These are phyloP conservation scores for Avena eriantha DNA, from an alignment of 176 grass and related monocot species.

Conservation along the genomic window DNA sequence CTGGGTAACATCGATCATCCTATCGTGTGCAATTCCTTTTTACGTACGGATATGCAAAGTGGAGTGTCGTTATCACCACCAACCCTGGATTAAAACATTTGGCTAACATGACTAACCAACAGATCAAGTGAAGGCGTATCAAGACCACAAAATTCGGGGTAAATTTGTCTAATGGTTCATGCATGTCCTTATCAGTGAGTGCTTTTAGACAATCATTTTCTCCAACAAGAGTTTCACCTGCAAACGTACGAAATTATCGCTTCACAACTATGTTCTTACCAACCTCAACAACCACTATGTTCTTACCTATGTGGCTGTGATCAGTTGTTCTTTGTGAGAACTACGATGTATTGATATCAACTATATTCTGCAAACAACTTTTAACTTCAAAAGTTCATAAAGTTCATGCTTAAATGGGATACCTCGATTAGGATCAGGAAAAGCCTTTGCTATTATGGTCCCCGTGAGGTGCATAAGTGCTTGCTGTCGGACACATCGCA, in stretches of 20 bases:
- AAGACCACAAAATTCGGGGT: not conserved
- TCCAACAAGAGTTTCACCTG: not conserved
- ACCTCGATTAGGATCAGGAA: constrained; percentile 9
- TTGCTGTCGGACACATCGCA: not conserved
- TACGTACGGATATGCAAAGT: constrained; percentile 11
- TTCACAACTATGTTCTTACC: not conserved
- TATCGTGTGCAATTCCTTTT: not conserved
- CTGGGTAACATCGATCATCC: not conserved
- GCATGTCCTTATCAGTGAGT: not conserved
- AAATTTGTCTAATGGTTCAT: not conserved
- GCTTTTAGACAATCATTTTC: not conserved
- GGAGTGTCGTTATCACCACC: constrained; percentile 36
- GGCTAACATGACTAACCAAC: not conserved
- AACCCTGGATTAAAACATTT: constrained; percentile 26
- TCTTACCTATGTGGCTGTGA: not conserved
- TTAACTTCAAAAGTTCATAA: not conserved
- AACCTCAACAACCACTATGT: not conserved
- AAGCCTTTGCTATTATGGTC: not conserved
- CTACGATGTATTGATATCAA: not conserved
- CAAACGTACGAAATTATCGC: not conserved
- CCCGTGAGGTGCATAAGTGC: not conserved
- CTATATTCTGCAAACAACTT: not conserved
- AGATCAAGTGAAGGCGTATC: not conserved
- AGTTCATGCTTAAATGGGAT: not conserved
- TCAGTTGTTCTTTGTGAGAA: not conserved